These are phyloP conservation scores for Pythium dissimile DNA, from an alignment of 352 stramenopile genomes.

Conservation along the genomic window DNA sequence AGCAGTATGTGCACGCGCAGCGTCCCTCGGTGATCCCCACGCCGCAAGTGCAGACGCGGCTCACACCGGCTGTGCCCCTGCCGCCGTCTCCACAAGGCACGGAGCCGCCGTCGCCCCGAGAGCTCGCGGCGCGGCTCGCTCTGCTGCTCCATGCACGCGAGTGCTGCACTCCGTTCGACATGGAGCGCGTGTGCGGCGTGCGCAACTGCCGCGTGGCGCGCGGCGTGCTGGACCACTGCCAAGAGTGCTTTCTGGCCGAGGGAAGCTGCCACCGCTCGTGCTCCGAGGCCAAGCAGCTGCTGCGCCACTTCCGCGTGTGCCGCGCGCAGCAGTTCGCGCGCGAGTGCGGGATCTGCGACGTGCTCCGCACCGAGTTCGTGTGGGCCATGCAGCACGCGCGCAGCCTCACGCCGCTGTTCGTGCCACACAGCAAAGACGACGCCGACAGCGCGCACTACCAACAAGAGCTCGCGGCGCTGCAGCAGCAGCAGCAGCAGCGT, in stretches of 20 bases:
- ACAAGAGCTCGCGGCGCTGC: not conserved
- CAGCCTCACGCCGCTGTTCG: constrained; percentile 37
- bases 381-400: constrained; percentile 35
- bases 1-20: not conserved
- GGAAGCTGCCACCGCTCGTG: constrained; percentile 43
- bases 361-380: constrained; percentile 27
- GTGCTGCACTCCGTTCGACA: constrained; percentile 33
- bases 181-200: constrained; percentile 26
- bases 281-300: constrained; percentile 40
- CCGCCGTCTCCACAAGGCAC: not conserved
- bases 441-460: not conserved
- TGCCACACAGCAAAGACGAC: not conserved
- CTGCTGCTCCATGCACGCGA: constrained; percentile 46
- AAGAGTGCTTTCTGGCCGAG: constrained; percentile 40
- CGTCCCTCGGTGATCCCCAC: constrained; percentile 7
- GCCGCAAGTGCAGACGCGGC: not conserved
- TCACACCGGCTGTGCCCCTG: not conserved
- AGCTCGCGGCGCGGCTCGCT: constrained; percentile 36
- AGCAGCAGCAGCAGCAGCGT: constrained; percentile 8
- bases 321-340: constrained; percentile 22
- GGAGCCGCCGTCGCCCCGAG: constrained; percentile 18
- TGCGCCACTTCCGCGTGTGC: constrained; percentile 48
- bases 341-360: constrained; percentile 28
- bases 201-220: constrained; percentile 42
- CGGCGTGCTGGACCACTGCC: constrained; percentile 50